phyloP scores from a whole-genome alignment of 2,329 filamentous ascomycete genomes.

The Colletotrichum truncatum region DNA sequence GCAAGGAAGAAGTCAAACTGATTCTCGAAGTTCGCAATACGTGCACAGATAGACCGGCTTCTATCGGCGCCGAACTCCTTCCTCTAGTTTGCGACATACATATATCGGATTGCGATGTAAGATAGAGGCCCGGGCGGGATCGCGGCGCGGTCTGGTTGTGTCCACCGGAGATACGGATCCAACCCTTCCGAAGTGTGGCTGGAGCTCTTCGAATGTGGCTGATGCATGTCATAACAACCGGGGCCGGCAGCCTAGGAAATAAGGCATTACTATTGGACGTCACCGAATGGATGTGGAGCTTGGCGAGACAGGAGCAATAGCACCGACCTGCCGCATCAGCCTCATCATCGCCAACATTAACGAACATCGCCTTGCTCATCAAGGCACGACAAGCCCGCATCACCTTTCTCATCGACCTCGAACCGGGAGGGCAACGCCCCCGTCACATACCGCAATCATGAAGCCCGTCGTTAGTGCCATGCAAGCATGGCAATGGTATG shows the following conservation, averaged over 20 bases:
- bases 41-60: too few species aligned
- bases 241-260: neutral
- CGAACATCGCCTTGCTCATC: neutral
- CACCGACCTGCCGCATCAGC: constrained; percentile 11
- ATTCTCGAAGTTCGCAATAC: too few species aligned
- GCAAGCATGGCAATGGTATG: constrained; percentile 96
- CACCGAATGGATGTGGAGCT: constrained; percentile 19
- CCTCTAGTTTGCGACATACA: neutral
- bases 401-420: neutral
- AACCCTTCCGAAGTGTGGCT: constrained; percentile 6
- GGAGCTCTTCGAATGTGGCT: neutral
- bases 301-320: constrained; percentile 14
- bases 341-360: constrained; percentile 12
- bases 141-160: too few species aligned
- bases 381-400: constrained; percentile 25
- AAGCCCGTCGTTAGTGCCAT: constrained; percentile 93
- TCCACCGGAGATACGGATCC: neutral
- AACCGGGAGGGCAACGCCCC: neutral
- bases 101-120: neutral
- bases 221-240: neutral
- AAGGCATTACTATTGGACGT: constrained; percentile 26
- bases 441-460: constrained; percentile 66
- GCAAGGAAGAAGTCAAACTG: too few species aligned
- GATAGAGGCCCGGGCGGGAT: neutral
- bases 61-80: neutral